Evolutionary conservation across 2,329 filamentous ascomycete genomes (phyloP).

Genomic region (Fusarium sp.): DNA sequence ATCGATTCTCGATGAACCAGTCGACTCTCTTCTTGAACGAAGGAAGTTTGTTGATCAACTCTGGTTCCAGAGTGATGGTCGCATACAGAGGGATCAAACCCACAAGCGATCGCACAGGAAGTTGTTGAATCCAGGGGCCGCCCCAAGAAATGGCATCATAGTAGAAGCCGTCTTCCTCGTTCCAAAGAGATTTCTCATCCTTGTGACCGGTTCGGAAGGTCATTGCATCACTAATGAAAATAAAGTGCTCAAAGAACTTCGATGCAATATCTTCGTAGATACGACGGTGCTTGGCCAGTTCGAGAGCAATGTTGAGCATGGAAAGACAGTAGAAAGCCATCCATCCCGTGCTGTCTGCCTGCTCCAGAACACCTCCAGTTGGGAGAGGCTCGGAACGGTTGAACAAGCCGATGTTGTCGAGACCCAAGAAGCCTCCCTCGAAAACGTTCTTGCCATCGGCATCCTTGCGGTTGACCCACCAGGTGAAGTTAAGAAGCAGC

Average conservation of each 20-base stretch:
- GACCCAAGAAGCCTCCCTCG: constrained; percentile 92
- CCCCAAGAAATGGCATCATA: constrained; percentile 98
- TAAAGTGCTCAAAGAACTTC: constrained; percentile 99
- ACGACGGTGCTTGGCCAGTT: constrained; percentile 92
- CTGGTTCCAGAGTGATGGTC: constrained; percentile 90
- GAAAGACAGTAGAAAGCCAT: constrained; percentile 98
- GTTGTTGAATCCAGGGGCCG: constrained; percentile 90
- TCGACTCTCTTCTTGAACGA: constrained; percentile 92
- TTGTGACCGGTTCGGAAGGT: constrained; percentile 77
- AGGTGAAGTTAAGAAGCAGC: constrained; percentile 94
- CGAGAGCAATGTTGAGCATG: constrained; percentile 97
- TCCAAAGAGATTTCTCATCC: constrained; percentile 90
- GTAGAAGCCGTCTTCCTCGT: constrained; percentile 96
- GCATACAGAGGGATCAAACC: constrained; percentile 94
- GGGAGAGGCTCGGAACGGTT: constrained; percentile 95
- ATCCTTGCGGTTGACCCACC: constrained; percentile 99
- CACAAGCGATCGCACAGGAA: constrained; percentile 91
- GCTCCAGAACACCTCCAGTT: constrained; percentile 91
- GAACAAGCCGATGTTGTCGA: constrained; percentile 98
- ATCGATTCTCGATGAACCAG: constrained; percentile 92
- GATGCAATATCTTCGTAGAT: constrained; percentile 97
- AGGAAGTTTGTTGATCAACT: constrained; percentile 90
- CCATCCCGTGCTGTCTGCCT: constrained; percentile 98
- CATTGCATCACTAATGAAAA: constrained; percentile 98
- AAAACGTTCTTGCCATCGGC: constrained; percentile 96